phyloP scores from a whole-genome alignment of 2,329 filamentous ascomycete species.

The Chalara sp. region DNA sequence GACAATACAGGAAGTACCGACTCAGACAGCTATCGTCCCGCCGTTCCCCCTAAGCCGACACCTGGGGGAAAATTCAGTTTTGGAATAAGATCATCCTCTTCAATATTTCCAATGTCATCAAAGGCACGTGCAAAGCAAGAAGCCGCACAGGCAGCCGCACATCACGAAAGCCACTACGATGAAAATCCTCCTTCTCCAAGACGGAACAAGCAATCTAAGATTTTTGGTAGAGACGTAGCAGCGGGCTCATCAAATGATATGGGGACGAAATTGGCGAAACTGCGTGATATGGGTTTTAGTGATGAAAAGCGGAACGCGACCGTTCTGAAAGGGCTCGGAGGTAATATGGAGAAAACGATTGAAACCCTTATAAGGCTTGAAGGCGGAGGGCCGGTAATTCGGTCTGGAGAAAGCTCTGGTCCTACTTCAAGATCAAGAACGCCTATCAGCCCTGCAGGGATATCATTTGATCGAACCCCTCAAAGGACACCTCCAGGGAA shows the following conservation, averaged over 20 bases:
- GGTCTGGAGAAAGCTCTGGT: constrained; percentile 31
- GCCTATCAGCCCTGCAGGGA: constrained; percentile 34
- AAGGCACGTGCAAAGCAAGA: constrained; percentile 31
- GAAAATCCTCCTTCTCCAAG: constrained; percentile 18
- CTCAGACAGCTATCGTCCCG: constrained; percentile 47
- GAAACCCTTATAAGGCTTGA: constrained; percentile 80
- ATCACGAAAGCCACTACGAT: constrained; percentile 11
- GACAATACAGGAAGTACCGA: constrained; percentile 33
- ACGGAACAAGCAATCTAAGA: constrained; percentile 52
- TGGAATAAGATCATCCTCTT: constrained; percentile 47
- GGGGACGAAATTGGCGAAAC: constrained; percentile 67
- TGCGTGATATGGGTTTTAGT: constrained; percentile 87
- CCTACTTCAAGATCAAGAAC: constrained; percentile 47
- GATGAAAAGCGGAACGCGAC: constrained; percentile 77
- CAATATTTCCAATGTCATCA: constrained; percentile 46
- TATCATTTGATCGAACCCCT: constrained; percentile 22
- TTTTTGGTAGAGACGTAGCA: constrained; percentile 62
- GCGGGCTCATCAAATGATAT: constrained; percentile 47
- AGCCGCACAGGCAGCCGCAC: constrained; percentile 11
- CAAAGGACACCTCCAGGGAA: constrained; percentile 21
- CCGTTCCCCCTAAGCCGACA: constrained; percentile 55
- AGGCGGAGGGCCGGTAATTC: constrained; percentile 37
- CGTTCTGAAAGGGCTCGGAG: constrained; percentile 75
- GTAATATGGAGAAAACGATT: constrained; percentile 79
- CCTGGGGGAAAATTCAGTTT: constrained; percentile 45